Evolutionary conservation across 179 eudicot species (phyloP).

Genomic region (Beta lomatogona): DNA sequence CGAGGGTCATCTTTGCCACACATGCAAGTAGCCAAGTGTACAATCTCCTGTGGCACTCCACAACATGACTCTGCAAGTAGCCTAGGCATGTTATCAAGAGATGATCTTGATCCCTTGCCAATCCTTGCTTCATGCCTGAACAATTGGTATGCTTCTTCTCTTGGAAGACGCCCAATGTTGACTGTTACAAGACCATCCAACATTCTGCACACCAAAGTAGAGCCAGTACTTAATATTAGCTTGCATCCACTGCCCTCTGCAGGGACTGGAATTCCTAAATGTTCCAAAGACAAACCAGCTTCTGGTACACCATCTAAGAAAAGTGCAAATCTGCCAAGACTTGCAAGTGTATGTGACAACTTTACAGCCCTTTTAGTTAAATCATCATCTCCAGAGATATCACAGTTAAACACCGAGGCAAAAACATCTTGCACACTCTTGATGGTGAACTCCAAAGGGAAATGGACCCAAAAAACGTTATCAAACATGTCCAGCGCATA

Average conservation of each 20-base stretch:
- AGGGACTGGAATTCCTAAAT: slow-evolving; percentile 10
- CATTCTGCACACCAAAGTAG: background rate
- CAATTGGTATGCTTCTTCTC: slow-evolving; percentile 6
- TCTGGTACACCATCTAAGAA: slow-evolving; percentile 7
- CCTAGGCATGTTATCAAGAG: background rate
- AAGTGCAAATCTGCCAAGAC: slow-evolving; percentile 19
- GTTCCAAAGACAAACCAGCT: background rate
- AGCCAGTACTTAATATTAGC: slow-evolving; percentile 14
- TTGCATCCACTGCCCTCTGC: slow-evolving; percentile 22
- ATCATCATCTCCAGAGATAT: background rate
- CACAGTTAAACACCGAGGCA: slow-evolving; percentile 19
- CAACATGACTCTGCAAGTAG: slow-evolving; percentile 1
- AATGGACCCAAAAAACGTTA: slow-evolving; percentile 18
- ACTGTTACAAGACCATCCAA: background rate
- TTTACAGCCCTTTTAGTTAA: background rate
- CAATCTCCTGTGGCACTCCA: slow-evolving; percentile 7
- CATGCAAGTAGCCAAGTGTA: background rate
- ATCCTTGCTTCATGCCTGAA: slow-evolving; percentile 15
- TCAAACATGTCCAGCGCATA: slow-evolving; percentile 1
- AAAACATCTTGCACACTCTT: slow-evolving; percentile 21
- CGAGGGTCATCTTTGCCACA: background rate
- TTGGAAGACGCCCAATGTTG: slow-evolving; percentile 3
- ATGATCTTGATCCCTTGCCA: background rate
- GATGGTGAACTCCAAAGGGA: slow-evolving; percentile 11
- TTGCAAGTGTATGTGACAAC: background rate